Evolutionary conservation across 1,139 yeast genomes (phyloP).

Genomic region (Eremothecium coryli): DNA sequence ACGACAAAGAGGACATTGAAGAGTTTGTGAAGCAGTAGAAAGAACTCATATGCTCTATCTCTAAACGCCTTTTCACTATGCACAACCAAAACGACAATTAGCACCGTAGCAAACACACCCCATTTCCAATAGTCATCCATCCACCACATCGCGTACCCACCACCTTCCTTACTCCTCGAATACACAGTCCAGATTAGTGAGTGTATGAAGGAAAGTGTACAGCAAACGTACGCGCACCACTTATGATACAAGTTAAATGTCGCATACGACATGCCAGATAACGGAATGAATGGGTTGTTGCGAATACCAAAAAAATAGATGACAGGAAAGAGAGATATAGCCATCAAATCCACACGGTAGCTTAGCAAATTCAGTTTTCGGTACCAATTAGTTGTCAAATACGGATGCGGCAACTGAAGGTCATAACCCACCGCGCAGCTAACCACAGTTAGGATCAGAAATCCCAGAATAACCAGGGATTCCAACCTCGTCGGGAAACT

Average conservation of each 20-base stretch:
- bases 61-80: constrained; percentile 40
- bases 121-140: constrained; percentile 31
- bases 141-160: constrained; percentile 25
- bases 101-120: constrained; percentile 43
- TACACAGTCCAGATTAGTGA: constrained; percentile 41
- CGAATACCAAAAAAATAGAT: constrained; percentile 50
- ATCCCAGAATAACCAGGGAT: constrained; percentile 34
- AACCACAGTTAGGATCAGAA: constrained; percentile 32
- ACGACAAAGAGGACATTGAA: constrained; percentile 33
- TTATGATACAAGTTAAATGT: constrained; percentile 43
- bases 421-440: constrained; percentile 35
- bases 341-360: constrained; percentile 46
- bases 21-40: constrained; percentile 33
- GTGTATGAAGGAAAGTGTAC: constrained; percentile 38
- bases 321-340: constrained; percentile 44
- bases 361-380: constrained; percentile 38
- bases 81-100: constrained; percentile 36
- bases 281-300: constrained; percentile 46
- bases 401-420: constrained; percentile 33
- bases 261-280: constrained; percentile 41
- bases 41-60: constrained; percentile 38
- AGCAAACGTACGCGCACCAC: constrained; percentile 34
- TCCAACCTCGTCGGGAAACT: constrained; percentile 45
- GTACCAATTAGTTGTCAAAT: constrained; percentile 34
- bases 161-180: constrained; percentile 22